Evolutionary conservation across 495 filamentous ascomycete genomes (phyloP).

Genomic region (Patellaria atrata): DNA sequence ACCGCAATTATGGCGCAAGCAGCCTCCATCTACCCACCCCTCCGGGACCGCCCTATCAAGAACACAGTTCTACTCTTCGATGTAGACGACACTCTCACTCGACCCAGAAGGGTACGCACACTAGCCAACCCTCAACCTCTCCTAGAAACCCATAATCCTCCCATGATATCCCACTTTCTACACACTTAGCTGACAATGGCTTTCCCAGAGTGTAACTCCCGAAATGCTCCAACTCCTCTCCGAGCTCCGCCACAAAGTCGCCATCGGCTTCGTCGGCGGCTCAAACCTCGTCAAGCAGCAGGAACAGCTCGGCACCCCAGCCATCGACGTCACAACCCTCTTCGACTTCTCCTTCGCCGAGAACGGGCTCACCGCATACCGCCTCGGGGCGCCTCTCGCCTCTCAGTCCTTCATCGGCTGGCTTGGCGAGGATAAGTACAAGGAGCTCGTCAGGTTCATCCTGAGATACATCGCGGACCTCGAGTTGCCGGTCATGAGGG

Average conservation of each 20-base stretch:
- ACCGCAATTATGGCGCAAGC: conserved; percentile 35
- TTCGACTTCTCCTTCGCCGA: conserved; percentile 97
- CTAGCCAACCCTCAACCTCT: too few species aligned
- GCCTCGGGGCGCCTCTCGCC: conserved; percentile 54
- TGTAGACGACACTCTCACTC: conserved; percentile 79
- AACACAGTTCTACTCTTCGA: conserved; percentile 89
- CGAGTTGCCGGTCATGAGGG: conserved; percentile 76
- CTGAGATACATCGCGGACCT: conserved; percentile 64
- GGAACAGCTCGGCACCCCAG: conserved; percentile 66
- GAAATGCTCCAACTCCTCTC: conserved; percentile 75
- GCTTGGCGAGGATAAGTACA: conserved; percentile 86
- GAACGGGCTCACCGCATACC: conserved; percentile 87
- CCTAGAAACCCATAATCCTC: neutral
- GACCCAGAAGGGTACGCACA: conserved; percentile 55
- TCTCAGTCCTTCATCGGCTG: conserved; percentile 77
- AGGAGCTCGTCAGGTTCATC: conserved; percentile 60
- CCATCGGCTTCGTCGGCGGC: conserved; percentile 62
- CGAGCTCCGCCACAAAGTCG: conserved; percentile 68
- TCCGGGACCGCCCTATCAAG: conserved; percentile 67
- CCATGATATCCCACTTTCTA: neutral
- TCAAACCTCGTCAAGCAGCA: conserved; percentile 86
- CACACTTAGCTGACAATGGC: conserved; percentile 10
- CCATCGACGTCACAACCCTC: conserved; percentile 53
- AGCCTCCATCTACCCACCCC: conserved; percentile 49
- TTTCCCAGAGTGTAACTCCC: conserved; percentile 44